Evolutionary conservation across 306 rosid genomes (phyloP).

Genomic region (Phaseolus lunatus): DNA sequence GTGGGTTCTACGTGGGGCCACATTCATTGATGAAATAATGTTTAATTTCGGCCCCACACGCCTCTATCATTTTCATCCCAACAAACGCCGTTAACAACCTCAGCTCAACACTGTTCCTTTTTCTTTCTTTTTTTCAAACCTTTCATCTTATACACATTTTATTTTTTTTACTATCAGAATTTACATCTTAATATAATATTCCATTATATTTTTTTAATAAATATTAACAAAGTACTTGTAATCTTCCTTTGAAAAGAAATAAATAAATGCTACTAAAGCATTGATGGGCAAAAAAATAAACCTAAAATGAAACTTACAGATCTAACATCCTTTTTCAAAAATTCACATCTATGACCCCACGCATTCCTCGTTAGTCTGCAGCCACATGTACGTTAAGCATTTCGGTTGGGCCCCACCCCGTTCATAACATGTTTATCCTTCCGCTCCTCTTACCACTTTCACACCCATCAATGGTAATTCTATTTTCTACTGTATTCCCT

Average conservation of each 20-base stretch:
- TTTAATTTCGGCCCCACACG: slow-evolving; percentile 56
- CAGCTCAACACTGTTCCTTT: slow-evolving; percentile 43
- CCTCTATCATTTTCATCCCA: slow-evolving; percentile 61
- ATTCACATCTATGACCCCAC: neutral
- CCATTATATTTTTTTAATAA: neutral
- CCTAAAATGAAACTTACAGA: neutral
- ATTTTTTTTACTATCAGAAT: neutral
- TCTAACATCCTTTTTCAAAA: neutral
- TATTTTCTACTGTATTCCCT: neutral
- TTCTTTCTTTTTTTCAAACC: too few relatives aligned
- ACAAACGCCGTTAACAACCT: slow-evolving; percentile 63
- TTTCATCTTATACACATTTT: too few relatives aligned
- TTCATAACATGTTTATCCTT: slow-evolving; percentile 34
- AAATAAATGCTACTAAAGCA: neutral
- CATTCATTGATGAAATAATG: slow-evolving; percentile 50
- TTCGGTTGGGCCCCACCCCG: slow-evolving; percentile 41
- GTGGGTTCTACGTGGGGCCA: slow-evolving; percentile 51
- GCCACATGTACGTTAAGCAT: slow-evolving; percentile 33
- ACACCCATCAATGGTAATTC: neutral
- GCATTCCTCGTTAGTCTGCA: slow-evolving; percentile 4
- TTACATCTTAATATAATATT: neutral
- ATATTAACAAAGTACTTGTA: neutral
- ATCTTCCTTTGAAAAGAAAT: neutral
- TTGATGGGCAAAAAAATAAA: neutral
- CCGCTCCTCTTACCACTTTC: slow-evolving; percentile 20